Evolutionary conservation across 441 rosid genomes (phyloP).

Genomic region (Populus hybrid): DNA sequence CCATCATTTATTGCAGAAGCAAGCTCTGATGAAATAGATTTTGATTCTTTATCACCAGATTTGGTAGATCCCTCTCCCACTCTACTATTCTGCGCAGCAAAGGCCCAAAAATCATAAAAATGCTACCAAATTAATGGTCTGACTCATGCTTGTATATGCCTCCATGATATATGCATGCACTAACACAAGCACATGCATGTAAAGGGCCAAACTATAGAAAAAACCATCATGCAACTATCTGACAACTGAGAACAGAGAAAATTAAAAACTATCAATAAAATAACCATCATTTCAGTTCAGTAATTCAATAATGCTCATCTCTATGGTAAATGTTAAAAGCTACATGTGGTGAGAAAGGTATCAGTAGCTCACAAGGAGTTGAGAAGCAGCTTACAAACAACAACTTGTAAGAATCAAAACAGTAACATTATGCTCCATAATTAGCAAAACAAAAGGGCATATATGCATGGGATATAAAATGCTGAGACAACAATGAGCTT

Average conservation of each 20-base stretch:
- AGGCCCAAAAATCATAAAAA: conserved; percentile 16
- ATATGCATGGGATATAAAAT: not conserved
- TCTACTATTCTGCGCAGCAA: conserved; percentile 66
- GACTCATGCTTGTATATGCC: not conserved
- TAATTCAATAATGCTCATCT: not conserved
- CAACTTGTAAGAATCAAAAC: not conserved
- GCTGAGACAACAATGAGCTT: not conserved
- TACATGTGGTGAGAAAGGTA: not conserved
- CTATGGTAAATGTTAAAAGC: no score
- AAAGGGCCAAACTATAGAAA: not conserved
- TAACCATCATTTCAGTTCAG: not conserved
- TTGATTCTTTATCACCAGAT: conserved; percentile 40
- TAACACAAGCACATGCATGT: not conserved
- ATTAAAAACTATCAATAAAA: not conserved
- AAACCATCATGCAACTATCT: not conserved
- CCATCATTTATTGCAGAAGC: conserved; percentile 90
- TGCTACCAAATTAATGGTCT: not conserved
- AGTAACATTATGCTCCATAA: not conserved
- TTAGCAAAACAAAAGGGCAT: not conserved
- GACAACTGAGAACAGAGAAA: not conserved
- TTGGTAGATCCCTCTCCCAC: conserved; percentile 45
- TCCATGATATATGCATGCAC: not conserved
- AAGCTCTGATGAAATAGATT: conserved; percentile 63
- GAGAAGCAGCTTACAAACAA: not conserved
- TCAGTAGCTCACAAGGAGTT: not conserved